Evolutionary conservation across 345 rosid species (phyloP), one percentile per base, ranked within the genome.

Genomic region (Brassica nigra): DNA sequence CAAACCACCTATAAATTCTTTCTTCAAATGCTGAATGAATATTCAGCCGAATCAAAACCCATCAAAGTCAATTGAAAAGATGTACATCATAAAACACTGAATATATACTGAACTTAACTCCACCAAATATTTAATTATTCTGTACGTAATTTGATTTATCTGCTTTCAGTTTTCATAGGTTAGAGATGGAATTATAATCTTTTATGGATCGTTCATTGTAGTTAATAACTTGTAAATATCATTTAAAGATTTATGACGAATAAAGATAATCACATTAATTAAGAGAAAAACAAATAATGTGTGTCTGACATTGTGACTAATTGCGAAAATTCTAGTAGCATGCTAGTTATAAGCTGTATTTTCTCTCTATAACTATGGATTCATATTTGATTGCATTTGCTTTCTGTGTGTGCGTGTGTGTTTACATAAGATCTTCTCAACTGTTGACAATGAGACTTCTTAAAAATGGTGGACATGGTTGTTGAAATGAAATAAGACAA

Each of bases 401-500:
- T 29, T 2, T 49, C 27, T 69, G 7, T 52, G 18, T 44, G 54
- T 15, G 8, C 8, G 10, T 23, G 7, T 52, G 58, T 49, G 3
- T 52, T 2, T 49, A 36, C 18, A 71, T 71, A 34, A 55, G 52
- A 70, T 54, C 2, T 64, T 23, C 5, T 66, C 37, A 70, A 70
- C 52, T 29, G 20, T 27, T 14, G 31, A 33, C 29, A 49, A 34
- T 36, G 28, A 39, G 49, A 55, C 34, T 71, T 73, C 70, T 44
- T 71, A 68, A 59, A 69, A 59, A 61, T 76, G 81, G 79, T 81
- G 83, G 82, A 87, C 11, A 42, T 81, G 83, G 78, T 73, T 58
- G 78, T 59, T 79, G 78, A 73, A 49, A 59, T 44, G 29, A 44
- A 66, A 23, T 73, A 78, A 76, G 89, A 88, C 91, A 89, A 84